phyloP scores from a whole-genome alignment of 2,329 filamentous ascomycete species.

The Aspergillus pseudotamarii region DNA sequence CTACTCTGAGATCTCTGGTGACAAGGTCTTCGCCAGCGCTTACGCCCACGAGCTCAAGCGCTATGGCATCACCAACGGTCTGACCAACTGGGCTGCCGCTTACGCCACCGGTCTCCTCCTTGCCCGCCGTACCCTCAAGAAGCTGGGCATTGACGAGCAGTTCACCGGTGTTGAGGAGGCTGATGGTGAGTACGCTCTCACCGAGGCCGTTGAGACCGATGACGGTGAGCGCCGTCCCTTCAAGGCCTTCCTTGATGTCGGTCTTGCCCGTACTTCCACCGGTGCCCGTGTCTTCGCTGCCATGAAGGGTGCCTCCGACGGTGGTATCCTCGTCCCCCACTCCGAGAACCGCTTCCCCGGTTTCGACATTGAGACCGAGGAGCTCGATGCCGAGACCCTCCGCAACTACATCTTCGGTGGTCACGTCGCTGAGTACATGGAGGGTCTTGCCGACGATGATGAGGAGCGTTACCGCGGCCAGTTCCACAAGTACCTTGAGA shows the following conservation, averaged over 20 bases:
- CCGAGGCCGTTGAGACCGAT: conserved; percentile 88
- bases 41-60: conserved; percentile 97
- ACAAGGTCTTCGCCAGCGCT: conserved; percentile 92
- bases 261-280: conserved; percentile 94
- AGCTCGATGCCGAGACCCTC: conserved; percentile 94
- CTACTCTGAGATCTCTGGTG: conserved; percentile 91
- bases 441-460: conserved; percentile 98
- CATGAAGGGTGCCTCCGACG: conserved; percentile 99
- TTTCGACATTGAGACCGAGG: conserved; percentile 95
- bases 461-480: conserved; percentile 99
- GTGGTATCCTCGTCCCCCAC: conserved; percentile 95
- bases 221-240: conserved; percentile 91
- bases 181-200: conserved; percentile 93
- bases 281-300: conserved; percentile 98
- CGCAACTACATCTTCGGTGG: conserved; percentile 99
- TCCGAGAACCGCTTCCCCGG: conserved; percentile 99
- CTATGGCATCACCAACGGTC: conserved; percentile 97
- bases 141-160: conserved; percentile 91
- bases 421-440: conserved; percentile 99
- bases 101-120: conserved; percentile 97
- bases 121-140: conserved; percentile 93
- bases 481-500: conserved; percentile 97
- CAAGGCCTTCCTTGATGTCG: conserved; percentile 98
- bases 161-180: conserved; percentile 97
- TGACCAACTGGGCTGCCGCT: conserved; percentile 99